phyloP scores from a whole-genome alignment of 1,284 basidiomycete species.

The Ustilago cynodontis region DNA sequence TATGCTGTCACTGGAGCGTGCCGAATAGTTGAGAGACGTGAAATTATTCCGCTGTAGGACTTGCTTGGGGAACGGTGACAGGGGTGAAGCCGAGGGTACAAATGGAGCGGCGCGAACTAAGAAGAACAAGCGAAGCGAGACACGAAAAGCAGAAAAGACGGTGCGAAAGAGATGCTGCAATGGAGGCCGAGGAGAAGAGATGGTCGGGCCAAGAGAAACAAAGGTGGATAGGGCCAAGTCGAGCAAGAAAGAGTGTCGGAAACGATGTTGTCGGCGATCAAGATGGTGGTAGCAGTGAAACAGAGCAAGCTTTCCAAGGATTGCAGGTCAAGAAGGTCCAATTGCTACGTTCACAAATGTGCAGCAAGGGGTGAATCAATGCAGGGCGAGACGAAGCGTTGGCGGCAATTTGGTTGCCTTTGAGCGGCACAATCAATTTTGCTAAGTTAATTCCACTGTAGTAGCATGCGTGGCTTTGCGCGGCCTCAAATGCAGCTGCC shows the following conservation, averaged over 20 bases:
- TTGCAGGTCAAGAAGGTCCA: neutral
- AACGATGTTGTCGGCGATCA: neutral
- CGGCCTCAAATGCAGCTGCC: neutral
- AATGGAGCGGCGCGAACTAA: neutral
- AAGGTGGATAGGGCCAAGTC: neutral
- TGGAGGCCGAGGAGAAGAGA: neutral
- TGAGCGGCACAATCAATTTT: neutral
- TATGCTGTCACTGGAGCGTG: neutral
- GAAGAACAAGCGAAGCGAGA: neutral
- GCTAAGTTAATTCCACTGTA: no score
- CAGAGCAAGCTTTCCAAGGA: neutral
- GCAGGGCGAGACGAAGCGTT: constrained; percentile 12
- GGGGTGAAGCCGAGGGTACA: neutral
- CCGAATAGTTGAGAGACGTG: neutral
- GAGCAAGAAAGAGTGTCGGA: neutral
- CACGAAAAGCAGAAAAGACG: neutral
- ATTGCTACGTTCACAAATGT: neutral
- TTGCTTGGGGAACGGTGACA: neutral
- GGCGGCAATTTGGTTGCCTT: no score
- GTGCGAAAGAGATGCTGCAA: neutral
- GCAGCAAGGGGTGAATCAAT: constrained; percentile 10
- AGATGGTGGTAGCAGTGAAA: neutral
- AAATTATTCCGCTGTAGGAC: neutral
- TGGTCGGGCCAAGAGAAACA: neutral
- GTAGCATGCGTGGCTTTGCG: constrained; percentile 3